A percentile compares a stretch with the other conserved stretches of the same genome.
These are phyloP conservation scores for Wickerhamomyces bisporus DNA, from an alignment of 805 yeast genomes.

Conservation along the genomic window DNA sequence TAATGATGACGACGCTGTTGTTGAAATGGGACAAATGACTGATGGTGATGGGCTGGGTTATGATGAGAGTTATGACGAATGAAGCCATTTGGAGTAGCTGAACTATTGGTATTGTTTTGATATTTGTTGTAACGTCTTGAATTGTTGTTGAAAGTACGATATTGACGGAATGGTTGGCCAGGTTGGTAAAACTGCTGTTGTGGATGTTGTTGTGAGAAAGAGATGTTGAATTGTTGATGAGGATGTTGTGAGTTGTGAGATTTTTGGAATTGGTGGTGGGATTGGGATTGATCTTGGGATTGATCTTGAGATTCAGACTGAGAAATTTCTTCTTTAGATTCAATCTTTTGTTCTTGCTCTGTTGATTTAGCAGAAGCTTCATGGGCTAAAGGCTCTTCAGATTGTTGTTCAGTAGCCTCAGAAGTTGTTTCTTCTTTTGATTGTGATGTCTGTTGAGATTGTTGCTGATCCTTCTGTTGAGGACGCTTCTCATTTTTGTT, in stretches of 20 bases:
- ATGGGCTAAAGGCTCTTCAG: slow-evolving; percentile 5
- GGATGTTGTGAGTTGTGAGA: slow-evolving; percentile 5
- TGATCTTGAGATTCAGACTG: slow-evolving; percentile 5
- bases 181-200: slow-evolving; percentile 11
- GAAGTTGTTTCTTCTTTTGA: not conserved
- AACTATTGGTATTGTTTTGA: slow-evolving; percentile 9
- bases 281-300: slow-evolving; percentile 6
- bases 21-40: slow-evolving; percentile 5
- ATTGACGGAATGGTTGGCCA: slow-evolving; percentile 21
- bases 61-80: slow-evolving; percentile 9
- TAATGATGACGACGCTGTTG: slow-evolving; percentile 1
- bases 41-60: not conserved
- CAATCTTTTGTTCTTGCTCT: slow-evolving; percentile 5
- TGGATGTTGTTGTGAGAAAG: slow-evolving; percentile 8
- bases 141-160: slow-evolving; percentile 20
- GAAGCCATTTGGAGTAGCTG: slow-evolving; percentile 3
- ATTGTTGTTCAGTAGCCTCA: slow-evolving; percentile 4
- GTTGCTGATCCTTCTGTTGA: not conserved
- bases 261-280: slow-evolving; percentile 7
- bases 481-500: slow-evolving; percentile 16
- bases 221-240: slow-evolving; percentile 3
- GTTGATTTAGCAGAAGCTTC: slow-evolving; percentile 2
- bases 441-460: not conserved
- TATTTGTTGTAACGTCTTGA: slow-evolving; percentile 19
- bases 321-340: slow-evolving; percentile 7